Evolutionary conservation across 257 asterid species (phyloP).

Genomic region (Solanum megistacrolobum): DNA sequence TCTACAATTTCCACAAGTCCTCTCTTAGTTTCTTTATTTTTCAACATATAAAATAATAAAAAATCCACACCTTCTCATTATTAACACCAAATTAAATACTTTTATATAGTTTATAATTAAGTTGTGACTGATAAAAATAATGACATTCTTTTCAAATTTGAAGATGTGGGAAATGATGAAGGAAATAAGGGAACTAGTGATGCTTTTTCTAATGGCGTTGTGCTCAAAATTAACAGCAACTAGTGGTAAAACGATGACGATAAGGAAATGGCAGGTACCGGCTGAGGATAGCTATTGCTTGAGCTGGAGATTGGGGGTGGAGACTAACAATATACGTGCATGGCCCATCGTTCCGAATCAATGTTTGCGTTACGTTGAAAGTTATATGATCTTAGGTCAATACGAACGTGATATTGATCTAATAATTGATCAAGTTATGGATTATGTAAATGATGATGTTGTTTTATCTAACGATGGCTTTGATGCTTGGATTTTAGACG

Average conservation of each 20-base stretch:
- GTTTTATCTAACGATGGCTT: conserved; percentile 23
- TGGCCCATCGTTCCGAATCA: conserved; percentile 48
- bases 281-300: conserved; percentile 19
- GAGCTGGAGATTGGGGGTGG: conserved; percentile 72
- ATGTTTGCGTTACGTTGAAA: neutral
- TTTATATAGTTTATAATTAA: neutral
- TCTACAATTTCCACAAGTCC: neutral
- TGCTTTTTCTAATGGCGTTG: conserved; percentile 15
- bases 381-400: conserved; percentile 44
- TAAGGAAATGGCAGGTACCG: neutral
- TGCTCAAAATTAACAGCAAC: conserved; percentile 21
- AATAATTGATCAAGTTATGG: neutral
- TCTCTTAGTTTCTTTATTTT: neutral
- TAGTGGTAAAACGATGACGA: conserved; percentile 4
- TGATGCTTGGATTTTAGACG: conserved; percentile 62
- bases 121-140: neutral
- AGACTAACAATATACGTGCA: conserved; percentile 45
- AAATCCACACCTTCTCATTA: neutral
- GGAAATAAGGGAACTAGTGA: conserved; percentile 19
- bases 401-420: conserved; percentile 28
- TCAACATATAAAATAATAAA: neutral
- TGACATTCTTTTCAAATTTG: neutral
- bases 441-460: conserved; percentile 18
- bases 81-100: neutral
- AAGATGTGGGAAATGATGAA: conserved; percentile 17